phyloP scores from a whole-genome alignment of 192 early-diverging fungal species.

The Podila verticillata region DNA sequence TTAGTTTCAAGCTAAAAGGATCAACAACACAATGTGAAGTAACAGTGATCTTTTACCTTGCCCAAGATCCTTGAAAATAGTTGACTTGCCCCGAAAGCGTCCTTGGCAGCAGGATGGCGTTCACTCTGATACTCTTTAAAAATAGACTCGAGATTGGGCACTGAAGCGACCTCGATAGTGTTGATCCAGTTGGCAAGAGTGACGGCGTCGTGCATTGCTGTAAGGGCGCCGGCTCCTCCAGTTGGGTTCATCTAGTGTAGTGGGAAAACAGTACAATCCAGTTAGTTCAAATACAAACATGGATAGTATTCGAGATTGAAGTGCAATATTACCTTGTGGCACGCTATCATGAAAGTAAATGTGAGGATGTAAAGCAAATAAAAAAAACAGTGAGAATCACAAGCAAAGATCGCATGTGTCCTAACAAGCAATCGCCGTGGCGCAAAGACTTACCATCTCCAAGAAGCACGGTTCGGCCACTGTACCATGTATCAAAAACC shows the following conservation, averaged over 20 bases:
- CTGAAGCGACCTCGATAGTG: neutral
- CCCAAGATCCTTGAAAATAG: conserved; percentile 7
- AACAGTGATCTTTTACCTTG: neutral
- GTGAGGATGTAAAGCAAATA: too few species aligned
- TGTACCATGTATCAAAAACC: conserved; percentile 1
- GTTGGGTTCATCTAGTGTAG: neutral
- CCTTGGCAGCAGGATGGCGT: neutral
- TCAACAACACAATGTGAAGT: neutral
- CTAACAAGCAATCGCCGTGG: too few species aligned
- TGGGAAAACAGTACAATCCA: neutral
- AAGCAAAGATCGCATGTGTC: too few species aligned
- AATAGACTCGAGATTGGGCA: neutral
- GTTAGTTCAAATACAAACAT: neutral
- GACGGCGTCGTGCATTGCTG: conserved; percentile 1
- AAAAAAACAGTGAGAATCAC: too few species aligned
- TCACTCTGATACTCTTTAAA: conserved; percentile 5
- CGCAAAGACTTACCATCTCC: conserved; percentile 4
- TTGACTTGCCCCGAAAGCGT: neutral
- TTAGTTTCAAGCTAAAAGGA: neutral
- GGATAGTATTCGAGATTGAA: neutral
- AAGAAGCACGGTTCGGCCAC: conserved; percentile 3
- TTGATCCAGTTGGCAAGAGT: conserved; percentile 13
- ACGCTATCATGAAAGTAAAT: neutral
- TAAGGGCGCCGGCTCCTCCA: neutral
- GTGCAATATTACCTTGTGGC: neutral